Conservation (phyloP, 2,329 filamentous ascomycete genomes). For the Neocatenulostroma microsporum region DNA sequence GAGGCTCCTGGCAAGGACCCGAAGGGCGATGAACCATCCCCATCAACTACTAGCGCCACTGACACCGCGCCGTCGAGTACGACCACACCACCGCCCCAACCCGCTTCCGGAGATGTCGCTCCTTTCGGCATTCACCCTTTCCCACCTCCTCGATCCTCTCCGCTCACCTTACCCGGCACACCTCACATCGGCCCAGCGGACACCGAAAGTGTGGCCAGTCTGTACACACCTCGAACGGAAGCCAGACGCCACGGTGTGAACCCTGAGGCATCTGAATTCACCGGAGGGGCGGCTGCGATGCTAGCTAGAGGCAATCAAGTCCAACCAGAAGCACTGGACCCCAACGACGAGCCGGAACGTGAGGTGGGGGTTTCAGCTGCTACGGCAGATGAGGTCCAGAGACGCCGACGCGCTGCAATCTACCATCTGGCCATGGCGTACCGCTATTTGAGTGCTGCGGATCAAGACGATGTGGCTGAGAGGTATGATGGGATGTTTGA, state of each 20-base stretch:
- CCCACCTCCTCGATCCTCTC: neutral
- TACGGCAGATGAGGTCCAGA: neutral
- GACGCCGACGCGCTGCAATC: neutral
- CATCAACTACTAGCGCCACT: no score
- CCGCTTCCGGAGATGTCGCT: no score
- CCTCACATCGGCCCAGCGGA: constrained; percentile 5
- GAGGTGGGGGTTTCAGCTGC: neutral
- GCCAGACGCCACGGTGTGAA: neutral
- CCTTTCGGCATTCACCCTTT: neutral
- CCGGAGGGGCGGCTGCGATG: neutral
- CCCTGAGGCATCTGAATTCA: neutral
- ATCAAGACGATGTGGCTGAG: neutral
- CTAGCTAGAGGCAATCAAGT: neutral
- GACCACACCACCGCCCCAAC: no score
- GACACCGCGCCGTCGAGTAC: no score
- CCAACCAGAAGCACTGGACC: constrained; percentile 1
- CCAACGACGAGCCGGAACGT: constrained; percentile 2
- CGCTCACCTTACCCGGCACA: neutral
- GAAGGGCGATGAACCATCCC: no score
- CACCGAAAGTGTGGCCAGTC: constrained; percentile 1
- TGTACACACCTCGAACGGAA: neutral
- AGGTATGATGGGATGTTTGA: neutral
- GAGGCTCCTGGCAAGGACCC: no score
- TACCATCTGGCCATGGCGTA: constrained; percentile 2
- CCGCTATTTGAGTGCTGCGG: neutral